Conservation (phyloP, 1,139 yeast species). For the Taiozyma onychis region DNA sequence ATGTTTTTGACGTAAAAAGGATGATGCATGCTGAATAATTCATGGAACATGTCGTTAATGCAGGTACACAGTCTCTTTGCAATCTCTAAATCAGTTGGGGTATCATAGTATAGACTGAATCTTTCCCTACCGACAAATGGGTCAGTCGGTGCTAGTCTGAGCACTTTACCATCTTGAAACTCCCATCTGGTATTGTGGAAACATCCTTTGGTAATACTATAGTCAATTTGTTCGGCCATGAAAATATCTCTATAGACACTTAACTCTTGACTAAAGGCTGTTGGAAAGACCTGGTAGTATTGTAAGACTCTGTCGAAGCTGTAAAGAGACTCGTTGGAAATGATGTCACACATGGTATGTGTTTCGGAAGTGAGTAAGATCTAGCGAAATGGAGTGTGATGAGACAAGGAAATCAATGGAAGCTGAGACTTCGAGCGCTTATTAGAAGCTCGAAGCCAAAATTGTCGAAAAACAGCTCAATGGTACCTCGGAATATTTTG, state of each 20-base stretch:
- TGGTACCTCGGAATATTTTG: neutral
- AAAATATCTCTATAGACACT: neutral
- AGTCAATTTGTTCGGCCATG: neutral
- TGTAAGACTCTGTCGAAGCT: neutral
- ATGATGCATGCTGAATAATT: neutral
- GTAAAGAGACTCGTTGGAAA: neutral
- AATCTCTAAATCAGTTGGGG: neutral
- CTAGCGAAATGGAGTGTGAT: neutral
- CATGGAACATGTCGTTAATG: neutral
- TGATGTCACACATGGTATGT: neutral
- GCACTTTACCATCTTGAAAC: neutral
- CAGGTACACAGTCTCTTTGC: neutral
- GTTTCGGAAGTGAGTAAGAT: neutral
- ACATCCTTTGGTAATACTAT: neutral
- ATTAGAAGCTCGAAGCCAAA: neutral
- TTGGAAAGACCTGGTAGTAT: neutral
- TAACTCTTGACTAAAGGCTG: neutral
- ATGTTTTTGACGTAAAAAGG: neutral
- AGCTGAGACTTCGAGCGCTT: too few species aligned
- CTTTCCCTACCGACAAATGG: neutral
- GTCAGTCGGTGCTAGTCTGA: neutral
- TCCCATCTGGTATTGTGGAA: neutral
- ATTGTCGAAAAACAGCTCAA: neutral
- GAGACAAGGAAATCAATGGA: neutral
- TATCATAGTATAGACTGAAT: neutral